These are phyloP conservation scores for Binderoboletus segoi DNA, from an alignment of 1,284 basidiomycete genomes.

Conservation along the genomic window DNA sequence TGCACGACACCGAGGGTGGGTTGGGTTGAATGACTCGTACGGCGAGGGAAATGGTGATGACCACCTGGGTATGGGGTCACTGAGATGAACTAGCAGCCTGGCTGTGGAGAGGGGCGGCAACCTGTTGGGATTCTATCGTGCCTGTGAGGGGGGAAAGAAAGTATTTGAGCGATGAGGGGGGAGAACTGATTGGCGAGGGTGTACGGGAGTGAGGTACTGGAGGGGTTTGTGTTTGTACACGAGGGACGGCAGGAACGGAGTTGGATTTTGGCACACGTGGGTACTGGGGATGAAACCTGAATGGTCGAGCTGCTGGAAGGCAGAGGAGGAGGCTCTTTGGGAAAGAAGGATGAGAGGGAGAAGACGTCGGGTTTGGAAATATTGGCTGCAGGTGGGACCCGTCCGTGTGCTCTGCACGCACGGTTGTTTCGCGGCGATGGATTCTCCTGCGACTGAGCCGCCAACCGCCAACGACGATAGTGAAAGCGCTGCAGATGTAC, in stretches of 20 bases:
- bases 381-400: conserved; percentile 45
- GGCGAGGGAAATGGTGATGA: conserved; percentile 55
- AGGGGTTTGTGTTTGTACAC: conserved; percentile 43
- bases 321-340: conserved; percentile 13
- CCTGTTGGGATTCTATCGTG: conserved; percentile 91
- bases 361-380: conserved; percentile 12
- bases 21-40: conserved; percentile 32
- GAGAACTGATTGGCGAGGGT: conserved; percentile 37
- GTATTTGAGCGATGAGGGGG: conserved; percentile 55
- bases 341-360: conserved; percentile 18
- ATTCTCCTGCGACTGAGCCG: conserved; percentile 57
- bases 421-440: conserved; percentile 51
- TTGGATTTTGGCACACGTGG: conserved; percentile 40
- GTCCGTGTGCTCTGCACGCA: conserved; percentile 67
- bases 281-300: conserved; percentile 22
- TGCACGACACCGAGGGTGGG: too few species aligned
- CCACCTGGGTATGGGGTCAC: conserved; percentile 73
- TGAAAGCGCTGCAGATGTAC: conserved; percentile 78
- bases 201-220: conserved; percentile 40
- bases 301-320: conserved; percentile 14
- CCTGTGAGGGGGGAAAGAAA: conserved; percentile 89
- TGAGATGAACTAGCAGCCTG: conserved; percentile 59
- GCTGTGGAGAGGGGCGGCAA: conserved; percentile 77
- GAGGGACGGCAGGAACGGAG: conserved; percentile 44
- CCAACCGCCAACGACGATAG: conserved; percentile 82